Base-by-base conservation (phyloP, 2,329 filamentous ascomycete species). In the Aspergillus fructus region DNA sequence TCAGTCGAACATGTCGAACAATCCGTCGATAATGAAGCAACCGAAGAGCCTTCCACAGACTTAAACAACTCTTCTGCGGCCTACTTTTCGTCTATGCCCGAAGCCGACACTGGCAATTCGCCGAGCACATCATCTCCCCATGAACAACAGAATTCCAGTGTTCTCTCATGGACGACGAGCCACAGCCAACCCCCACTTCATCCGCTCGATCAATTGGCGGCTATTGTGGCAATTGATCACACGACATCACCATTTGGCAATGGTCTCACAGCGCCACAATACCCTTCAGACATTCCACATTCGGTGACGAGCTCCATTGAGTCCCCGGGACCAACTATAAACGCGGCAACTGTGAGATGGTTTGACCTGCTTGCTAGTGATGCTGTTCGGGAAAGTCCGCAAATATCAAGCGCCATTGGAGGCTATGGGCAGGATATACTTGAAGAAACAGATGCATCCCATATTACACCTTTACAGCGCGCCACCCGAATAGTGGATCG, bases 301-400 rank as follows among this genome's bases (percentile, higher is more conserved):
- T 53, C 50, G 3, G 50, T 53, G n/a, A 37, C 50, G 9, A 46
- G 34, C 21, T 46, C 46, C 15, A 34, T 42, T n/a, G 48, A 42
- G 4, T 56, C 43, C 30, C 61, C 39, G n/a, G 59, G 59, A 7
- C 62, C 60, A 45, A 58, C 59, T 4, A 55, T 61, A 5, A 68
- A 67, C 13, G 65, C 65, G n/a, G 65, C 60, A 7, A 74, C 74
- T 2, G 64, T 79, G 49, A 74, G 77, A 59, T 81, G 79, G 76
- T 81, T 80, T 59, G 78, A 79, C 48, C 65, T 81, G 2, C 46
- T 68, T 24, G 64, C 65, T 0, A 64, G 61, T 48, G 66, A 67
- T 55, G 64, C 62, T 1, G 62, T 62, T 17, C 60, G 60, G 15
- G 59, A 58, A 27, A 54, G 61, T 37, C 55, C 53, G 17, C 50